These are phyloP conservation scores for Cutaneotrichosporon cavernicola DNA, from an alignment of 1,284 basidiomycete species.

Conservation along the genomic window DNA sequence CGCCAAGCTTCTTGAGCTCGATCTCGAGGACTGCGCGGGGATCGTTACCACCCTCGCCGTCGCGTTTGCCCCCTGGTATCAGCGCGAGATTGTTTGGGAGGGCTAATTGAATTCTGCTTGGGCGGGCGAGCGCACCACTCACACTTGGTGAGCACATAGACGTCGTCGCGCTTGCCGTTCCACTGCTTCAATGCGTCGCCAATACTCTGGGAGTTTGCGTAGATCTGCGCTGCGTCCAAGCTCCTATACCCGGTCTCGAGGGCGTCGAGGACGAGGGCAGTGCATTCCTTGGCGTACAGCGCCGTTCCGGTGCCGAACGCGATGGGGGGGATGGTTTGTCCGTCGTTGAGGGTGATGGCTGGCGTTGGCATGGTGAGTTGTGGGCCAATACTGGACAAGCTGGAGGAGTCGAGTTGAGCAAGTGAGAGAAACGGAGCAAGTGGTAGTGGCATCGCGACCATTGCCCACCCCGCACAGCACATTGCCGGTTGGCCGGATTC, in stretches of 20 bases:
- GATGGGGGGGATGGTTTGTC: slow-evolving; percentile 35
- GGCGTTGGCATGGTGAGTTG: slow-evolving; percentile 22
- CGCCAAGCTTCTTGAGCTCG: slow-evolving; percentile 56
- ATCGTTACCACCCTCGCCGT: slow-evolving; percentile 26
- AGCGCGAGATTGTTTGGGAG: not conserved
- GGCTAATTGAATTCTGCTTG: too few relatives aligned
- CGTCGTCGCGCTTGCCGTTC: slow-evolving; percentile 49
- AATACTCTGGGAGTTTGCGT: slow-evolving; percentile 57
- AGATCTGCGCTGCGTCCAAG: slow-evolving; percentile 45
- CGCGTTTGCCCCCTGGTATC: slow-evolving; percentile 20
- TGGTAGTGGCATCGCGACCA: too few relatives aligned
- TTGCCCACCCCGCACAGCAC: too few relatives aligned
- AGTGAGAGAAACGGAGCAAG: too few relatives aligned
- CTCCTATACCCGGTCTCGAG: slow-evolving; percentile 40
- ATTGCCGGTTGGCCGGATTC: too few relatives aligned
- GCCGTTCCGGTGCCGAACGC: slow-evolving; percentile 47
- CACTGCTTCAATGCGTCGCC: slow-evolving; percentile 65
- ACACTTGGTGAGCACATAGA: slow-evolving; percentile 60
- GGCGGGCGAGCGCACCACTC: too few relatives aligned
- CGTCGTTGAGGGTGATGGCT: slow-evolving; percentile 41
- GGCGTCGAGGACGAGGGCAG: slow-evolving; percentile 34
- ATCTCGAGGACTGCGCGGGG: slow-evolving; percentile 42
- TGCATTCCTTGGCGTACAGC: slow-evolving; percentile 36
- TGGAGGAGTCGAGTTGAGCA: too few relatives aligned
- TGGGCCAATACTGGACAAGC: too few relatives aligned